Evolutionary conservation across 305 asterid species (phyloP).

Genomic region (Solanum hybrid): DNA sequence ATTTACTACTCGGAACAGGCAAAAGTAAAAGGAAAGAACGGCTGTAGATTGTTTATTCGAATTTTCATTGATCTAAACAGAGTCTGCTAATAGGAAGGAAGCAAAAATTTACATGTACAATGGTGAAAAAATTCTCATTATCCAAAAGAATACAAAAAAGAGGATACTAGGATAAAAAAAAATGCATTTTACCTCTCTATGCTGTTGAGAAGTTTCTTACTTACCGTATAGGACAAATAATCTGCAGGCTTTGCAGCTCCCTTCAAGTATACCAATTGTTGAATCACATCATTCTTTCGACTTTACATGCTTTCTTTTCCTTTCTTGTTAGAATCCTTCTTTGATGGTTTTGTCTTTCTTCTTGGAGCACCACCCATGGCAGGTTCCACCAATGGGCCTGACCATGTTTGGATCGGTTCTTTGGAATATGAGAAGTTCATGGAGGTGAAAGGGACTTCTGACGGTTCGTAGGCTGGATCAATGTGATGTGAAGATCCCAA

Average conservation of each 20-base stretch:
- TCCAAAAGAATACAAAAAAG: conserved; percentile 23
- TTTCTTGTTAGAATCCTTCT: conserved; percentile 41
- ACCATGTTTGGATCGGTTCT: conserved; percentile 73
- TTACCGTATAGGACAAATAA: conserved; percentile 12
- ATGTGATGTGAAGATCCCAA: conserved; percentile 52
- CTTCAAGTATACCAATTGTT: conserved; percentile 5
- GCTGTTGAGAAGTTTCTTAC: conserved; percentile 17
- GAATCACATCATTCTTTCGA: conserved; percentile 3
- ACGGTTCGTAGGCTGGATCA: conserved; percentile 49
- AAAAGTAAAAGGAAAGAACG: neutral
- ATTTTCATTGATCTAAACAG: conserved; percentile 3
- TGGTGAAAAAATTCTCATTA: conserved; percentile 19
- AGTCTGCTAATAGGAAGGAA: neutral
- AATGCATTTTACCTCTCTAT: conserved; percentile 32
- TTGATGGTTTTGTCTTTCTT: conserved; percentile 45
- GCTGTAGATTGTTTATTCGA: neutral
- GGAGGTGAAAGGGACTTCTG: conserved; percentile 63
- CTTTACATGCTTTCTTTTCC: conserved; percentile 28
- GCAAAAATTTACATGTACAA: conserved; percentile 19
- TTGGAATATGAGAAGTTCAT: conserved; percentile 61
- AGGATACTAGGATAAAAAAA: conserved; percentile 13
- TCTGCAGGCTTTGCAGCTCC: conserved; percentile 12
- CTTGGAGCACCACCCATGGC: conserved; percentile 32
- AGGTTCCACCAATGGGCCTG: conserved; percentile 69
- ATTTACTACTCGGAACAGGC: neutral